Conservation (phyloP, 225 moss, liverwort and hornwort species). For the Climacium dendroides region DNA sequence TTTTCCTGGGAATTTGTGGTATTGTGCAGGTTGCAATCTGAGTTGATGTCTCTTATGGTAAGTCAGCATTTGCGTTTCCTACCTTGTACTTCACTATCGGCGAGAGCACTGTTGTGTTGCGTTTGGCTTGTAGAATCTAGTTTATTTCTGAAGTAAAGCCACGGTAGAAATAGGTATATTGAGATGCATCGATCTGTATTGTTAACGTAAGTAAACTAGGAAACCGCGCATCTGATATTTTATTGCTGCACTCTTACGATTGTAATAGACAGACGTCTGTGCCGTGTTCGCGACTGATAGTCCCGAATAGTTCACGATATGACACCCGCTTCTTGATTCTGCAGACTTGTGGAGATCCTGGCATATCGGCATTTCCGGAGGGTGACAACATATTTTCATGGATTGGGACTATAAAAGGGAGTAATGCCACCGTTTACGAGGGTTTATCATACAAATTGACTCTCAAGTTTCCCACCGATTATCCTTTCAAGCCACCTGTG, state of each 20-base stretch:
- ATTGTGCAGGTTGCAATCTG: slow-evolving; percentile 86
- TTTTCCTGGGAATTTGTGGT: not conserved
- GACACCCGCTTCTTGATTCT: not conserved
- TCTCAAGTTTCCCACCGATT: slow-evolving; percentile 84
- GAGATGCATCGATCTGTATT: not conserved
- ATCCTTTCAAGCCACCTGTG: slow-evolving; percentile 88
- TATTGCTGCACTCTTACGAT: not conserved
- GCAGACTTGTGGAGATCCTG: slow-evolving; percentile 93
- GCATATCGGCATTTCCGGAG: slow-evolving; percentile 94
- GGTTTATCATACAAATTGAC: slow-evolving; percentile 72
- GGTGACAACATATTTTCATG: slow-evolving; percentile 94
- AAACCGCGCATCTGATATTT: not conserved
- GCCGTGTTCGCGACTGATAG: too few relatives aligned
- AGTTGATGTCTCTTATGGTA: slow-evolving; percentile 99
- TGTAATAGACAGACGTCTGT: not conserved
- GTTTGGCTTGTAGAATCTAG: not conserved
- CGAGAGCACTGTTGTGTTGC: not conserved
- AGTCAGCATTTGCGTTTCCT: not conserved
- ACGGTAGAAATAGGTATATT: too few relatives aligned
- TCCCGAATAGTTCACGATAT: not conserved
- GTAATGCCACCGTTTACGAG: slow-evolving; percentile 71
- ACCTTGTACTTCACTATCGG: not conserved
- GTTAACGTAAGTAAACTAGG: too few relatives aligned
- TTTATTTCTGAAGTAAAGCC: not conserved
- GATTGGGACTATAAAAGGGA: slow-evolving; percentile 95